Conservation (phyloP, 257 asterid genomes). For the Solanum habrochaites region DNA sequence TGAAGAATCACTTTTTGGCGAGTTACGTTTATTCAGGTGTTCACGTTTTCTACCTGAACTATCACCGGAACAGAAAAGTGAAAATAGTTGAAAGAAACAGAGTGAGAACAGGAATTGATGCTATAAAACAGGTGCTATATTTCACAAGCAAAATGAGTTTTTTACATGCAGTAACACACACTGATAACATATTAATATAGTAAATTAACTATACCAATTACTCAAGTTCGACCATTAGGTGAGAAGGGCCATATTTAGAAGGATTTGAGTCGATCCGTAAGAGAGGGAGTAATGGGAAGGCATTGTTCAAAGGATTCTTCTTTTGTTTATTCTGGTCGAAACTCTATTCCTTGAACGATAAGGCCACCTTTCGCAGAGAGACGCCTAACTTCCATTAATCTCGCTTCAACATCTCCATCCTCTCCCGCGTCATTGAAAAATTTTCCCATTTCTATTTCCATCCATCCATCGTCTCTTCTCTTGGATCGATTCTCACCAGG, state of each 20-base stretch:
- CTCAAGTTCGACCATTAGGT: not conserved
- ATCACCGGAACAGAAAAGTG: not conserved
- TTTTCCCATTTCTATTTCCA: constrained; percentile 47
- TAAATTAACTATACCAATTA: not conserved
- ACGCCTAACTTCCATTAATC: constrained; percentile 1
- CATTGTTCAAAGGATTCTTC: not conserved
- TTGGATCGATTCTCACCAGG: constrained; percentile 19
- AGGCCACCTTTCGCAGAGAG: not conserved
- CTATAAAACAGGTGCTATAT: not conserved
- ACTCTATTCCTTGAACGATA: not conserved
- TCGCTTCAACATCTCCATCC: constrained; percentile 25
- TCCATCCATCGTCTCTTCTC: constrained; percentile 46
- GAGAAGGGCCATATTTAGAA: not conserved
- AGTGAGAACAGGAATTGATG: not conserved
- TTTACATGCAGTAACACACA: not conserved
- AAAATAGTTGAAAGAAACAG: not conserved
- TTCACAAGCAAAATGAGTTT: not conserved
- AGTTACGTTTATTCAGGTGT: not conserved
- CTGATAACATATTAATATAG: not conserved
- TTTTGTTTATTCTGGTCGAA: not conserved
- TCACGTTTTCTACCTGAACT: not conserved
- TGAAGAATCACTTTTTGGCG: not conserved
- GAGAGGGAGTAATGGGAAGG: not conserved
- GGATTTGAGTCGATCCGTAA: not conserved
- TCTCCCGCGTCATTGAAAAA: constrained; percentile 7